Evolutionary conservation across 2,329 filamentous ascomycete species (phyloP), one percentile per base, ranked within the genome.

Genomic region (Ustulina deusta): DNA sequence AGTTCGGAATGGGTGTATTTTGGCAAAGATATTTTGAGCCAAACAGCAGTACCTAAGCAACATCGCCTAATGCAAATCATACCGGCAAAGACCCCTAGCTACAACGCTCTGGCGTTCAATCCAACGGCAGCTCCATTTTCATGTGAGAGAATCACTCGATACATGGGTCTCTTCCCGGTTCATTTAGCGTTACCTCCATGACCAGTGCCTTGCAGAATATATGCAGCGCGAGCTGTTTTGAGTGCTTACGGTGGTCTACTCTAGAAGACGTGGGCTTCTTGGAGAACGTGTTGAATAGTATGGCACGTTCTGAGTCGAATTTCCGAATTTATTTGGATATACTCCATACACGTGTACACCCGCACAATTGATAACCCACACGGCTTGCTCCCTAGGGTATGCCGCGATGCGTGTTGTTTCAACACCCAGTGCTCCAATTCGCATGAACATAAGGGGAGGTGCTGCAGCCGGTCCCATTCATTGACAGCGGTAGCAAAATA

Each of bases 61-160:
- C 27, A 9, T 52, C 27, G 51, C 20, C n/a, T 38, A 48, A 65
- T 61, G 65, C 65, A 61, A 65, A 68, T 61, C 56, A 67, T 64
- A 51, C 32, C 55, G 64, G 65, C 65, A 65, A 32, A 34, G 44
- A 20, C 27, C 56, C 54, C 56, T 60, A 54, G 60, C 65, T 56
- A 34, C 40, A 54, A 38, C 27, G 32, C 22, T 38, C 10, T 48
- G 15, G 44, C 49, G 27, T 46, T 25, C 17, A 52, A 34, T 44
- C 36, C 9, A 51, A 49, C 46, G 20, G 6, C 17, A 38, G 13
- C 29, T 27, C 22, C 22, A 55, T 59, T 40, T 56, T 62, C 55
- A 60, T 46, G 34, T 55, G 46, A 52, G 20, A 67, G 25, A 42
- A 63, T 36, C 15, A 17, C 29, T 48, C n/a, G 11, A 29, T 55